A percentile compares a stretch with the other conserved stretches of the same genome.
Evolutionary conservation across 768 basidiomycete genomes (phyloP).

Genomic region (Rubroboletus pulcherrimus): DNA sequence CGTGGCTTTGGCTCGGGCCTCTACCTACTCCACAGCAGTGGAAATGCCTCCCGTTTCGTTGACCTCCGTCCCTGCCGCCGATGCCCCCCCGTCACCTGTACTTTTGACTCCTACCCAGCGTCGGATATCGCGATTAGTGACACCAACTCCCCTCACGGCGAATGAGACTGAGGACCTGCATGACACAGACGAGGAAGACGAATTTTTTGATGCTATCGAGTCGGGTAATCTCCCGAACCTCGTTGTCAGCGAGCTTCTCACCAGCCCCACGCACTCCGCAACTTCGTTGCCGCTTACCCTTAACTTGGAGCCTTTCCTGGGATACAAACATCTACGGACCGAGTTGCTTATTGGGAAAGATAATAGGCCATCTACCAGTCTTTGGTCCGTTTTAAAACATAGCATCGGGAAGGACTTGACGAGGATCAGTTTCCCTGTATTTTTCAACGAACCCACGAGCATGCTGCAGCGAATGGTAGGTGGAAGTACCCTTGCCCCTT

Average conservation of each 20-base stretch:
- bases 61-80: neutral
- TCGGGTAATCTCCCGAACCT: constrained; percentile 73
- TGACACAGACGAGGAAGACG: constrained; percentile 83
- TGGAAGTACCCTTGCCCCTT: neutral
- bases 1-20: constrained; percentile 16
- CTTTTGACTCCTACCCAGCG: constrained; percentile 24
- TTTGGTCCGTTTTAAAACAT: constrained; percentile 94
- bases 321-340: constrained; percentile 62
- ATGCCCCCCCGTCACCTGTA: constrained; percentile 9
- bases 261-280: constrained; percentile 39
- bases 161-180: constrained; percentile 34
- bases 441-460: constrained; percentile 90
- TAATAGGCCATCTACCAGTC: constrained; percentile 81
- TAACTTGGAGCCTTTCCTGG: constrained; percentile 51
- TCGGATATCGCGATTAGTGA: constrained; percentile 11
- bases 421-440: constrained; percentile 92
- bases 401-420: constrained; percentile 97
- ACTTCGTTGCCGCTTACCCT: constrained; percentile 33
- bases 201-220: constrained; percentile 98
- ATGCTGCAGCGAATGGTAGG: constrained; percentile 93
- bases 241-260: constrained; percentile 61
- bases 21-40: constrained; percentile 21
- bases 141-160: constrained; percentile 10
- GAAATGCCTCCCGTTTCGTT: constrained; percentile 18
- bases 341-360: constrained; percentile 63